Evolutionary conservation across 768 basidiomycete genomes (phyloP).

Genomic region (Boletales sp.): DNA sequence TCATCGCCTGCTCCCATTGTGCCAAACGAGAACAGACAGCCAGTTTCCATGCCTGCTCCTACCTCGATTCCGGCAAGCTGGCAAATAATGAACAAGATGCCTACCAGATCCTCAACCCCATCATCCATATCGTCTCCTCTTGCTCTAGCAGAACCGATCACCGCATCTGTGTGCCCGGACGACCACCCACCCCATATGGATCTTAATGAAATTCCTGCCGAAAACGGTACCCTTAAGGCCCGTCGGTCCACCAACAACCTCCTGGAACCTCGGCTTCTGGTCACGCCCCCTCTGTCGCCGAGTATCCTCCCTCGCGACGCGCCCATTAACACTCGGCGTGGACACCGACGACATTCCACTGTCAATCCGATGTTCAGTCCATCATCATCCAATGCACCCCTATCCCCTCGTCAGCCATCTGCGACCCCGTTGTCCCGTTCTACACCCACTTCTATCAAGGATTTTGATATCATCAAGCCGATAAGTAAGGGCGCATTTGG

Average conservation of each 20-base stretch:
- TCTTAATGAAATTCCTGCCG: constrained; percentile 49
- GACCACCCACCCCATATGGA: constrained; percentile 63
- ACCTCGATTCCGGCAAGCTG: constrained; percentile 46
- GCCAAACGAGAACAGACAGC: constrained; percentile 22
- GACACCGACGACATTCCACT: constrained; percentile 71
- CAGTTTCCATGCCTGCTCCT: constrained; percentile 33
- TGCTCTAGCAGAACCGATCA: constrained; percentile 80
- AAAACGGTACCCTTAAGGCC: constrained; percentile 48
- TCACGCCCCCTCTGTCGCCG: constrained; percentile 74
- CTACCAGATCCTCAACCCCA: constrained; percentile 82
- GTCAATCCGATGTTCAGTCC: constrained; percentile 61
- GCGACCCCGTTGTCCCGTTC: constrained; percentile 74
- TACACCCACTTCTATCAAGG: constrained; percentile 90
- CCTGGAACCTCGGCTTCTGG: constrained; percentile 58
- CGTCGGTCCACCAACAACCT: constrained; percentile 66
- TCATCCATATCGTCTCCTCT: constrained; percentile 87
- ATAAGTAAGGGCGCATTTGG: constrained; percentile 99
- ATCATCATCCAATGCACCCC: constrained; percentile 46
- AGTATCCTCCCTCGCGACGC: constrained; percentile 53
- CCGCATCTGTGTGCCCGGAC: constrained; percentile 61
- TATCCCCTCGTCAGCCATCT: constrained; percentile 86
- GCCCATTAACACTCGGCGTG: constrained; percentile 42
- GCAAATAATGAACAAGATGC: constrained; percentile 42
- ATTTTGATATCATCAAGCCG: constrained; percentile 99
- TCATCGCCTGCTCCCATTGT: constrained; percentile 35